phyloP scores from a whole-genome alignment of 768 basidiomycete species.

The Cubamyces sp. region DNA sequence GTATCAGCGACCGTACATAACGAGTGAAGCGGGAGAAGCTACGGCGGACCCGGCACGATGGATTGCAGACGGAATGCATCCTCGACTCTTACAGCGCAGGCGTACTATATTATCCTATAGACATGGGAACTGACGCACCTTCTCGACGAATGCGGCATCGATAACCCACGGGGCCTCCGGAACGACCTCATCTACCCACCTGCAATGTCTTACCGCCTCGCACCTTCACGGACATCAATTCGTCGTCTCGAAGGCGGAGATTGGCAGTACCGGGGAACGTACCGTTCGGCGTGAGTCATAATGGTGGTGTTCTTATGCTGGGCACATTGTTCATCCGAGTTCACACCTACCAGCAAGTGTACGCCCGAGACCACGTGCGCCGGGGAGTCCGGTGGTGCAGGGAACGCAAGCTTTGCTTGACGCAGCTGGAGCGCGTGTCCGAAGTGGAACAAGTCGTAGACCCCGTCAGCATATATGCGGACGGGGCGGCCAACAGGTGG shows the following conservation, averaged over 20 bases:
- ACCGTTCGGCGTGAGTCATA: constrained; percentile 90
- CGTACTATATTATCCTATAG: too few species aligned
- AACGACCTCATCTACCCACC: constrained; percentile 95
- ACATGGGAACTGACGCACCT: constrained; percentile 33
- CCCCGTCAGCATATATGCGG: constrained; percentile 94
- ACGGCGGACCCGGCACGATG: background rate
- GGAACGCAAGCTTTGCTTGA: constrained; percentile 93
- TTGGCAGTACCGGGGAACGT: background rate
- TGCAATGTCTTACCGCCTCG: constrained; percentile 92
- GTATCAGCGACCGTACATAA: background rate
- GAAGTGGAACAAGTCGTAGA: constrained; percentile 98
- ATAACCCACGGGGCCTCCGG: constrained; percentile 92
- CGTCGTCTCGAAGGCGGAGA: background rate
- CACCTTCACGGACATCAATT: constrained; percentile 47
- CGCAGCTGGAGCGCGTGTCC: constrained; percentile 96
- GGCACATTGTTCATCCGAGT: constrained; percentile 82
- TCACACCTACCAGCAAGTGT: constrained; percentile 91
- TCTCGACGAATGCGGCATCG: constrained; percentile 78
- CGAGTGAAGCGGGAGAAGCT: background rate
- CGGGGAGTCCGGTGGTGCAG: constrained; percentile 19
- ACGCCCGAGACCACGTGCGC: constrained; percentile 57
- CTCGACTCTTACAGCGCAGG: background rate
- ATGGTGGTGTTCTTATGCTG: constrained; percentile 81
- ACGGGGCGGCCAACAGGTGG: constrained; percentile 82
- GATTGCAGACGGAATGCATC: background rate